Evolutionary conservation across 2,329 filamentous ascomycete species (phyloP), one percentile per base, ranked within the genome.

Genomic region (Sphaceloma murrayae): DNA sequence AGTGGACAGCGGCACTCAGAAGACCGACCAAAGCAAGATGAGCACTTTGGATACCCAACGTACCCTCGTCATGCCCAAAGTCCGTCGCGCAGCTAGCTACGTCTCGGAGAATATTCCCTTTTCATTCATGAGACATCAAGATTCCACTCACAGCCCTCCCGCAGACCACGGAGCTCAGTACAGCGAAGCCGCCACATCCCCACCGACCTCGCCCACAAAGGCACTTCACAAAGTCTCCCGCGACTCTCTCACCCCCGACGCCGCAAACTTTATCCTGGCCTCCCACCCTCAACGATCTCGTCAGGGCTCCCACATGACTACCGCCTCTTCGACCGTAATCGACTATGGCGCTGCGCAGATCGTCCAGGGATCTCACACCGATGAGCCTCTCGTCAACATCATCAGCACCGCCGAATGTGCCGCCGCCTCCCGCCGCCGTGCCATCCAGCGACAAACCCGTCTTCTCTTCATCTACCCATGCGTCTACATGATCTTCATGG

Each of bases 401-500:
- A 45, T 34, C 22, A 32, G 24, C 18, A 45, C 46, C 19, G 26
- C 43, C 39, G 45, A 51, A 32, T 50, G 36, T 11, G 49, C 52
- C 4, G 16, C 51, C 3, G 45, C 48, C 6, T 45, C 49, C 24
- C 52, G 56, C 14, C 54, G 56, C 19, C 48, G 48, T 11, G 74
- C 72, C 47, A 78, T 84, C 47, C 72, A 74, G 33, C 73, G 78
- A 7, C 82, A 87, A 54, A 69, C 87, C 2, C 74, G 80, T 22
- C 72, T 82, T 21, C 68, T 87, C 13, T 85, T 88, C 61, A 76
- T 86, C 36, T 89, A 89, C 58, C 84, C 84, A 0, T 58, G 80
- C 13, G 72, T 82, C 3, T 88, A 89, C 60, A 68, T 83, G 14
- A 60, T 75, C 3, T 75, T 85, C 51, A 89, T 84, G 84, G 62